Conservation (phyloP, 2,329 filamentous ascomycete genomes). For the Coleophoma eucalyptorum region DNA sequence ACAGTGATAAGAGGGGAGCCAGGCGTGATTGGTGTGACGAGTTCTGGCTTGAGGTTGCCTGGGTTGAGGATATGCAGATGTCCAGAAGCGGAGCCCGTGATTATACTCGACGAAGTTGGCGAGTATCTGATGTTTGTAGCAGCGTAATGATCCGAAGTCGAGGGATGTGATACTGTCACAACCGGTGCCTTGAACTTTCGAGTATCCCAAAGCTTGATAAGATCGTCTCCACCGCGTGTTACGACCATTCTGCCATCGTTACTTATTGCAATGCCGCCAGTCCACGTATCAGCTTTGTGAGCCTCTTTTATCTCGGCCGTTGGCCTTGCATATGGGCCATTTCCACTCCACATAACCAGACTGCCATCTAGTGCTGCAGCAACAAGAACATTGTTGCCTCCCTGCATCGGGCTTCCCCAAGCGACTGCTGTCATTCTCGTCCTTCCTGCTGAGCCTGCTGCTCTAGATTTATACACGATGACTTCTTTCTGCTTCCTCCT, state of each 20-base stretch:
- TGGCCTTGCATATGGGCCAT: conserved; percentile 81
- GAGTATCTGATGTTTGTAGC: conserved; percentile 89
- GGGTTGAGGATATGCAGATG: conserved; percentile 92
- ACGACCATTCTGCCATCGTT: conserved; percentile 86
- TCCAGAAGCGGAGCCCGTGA: conserved; percentile 83
- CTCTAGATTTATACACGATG: conserved; percentile 91
- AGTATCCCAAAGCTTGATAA: conserved; percentile 95
- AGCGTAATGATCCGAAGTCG: conserved; percentile 78
- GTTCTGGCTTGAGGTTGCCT: conserved; percentile 80
- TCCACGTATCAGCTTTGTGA: conserved; percentile 82
- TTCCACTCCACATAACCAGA: conserved; percentile 86
- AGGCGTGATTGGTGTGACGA: conserved; percentile 84
- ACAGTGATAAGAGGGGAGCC: conserved; percentile 79
- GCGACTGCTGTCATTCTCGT: conserved; percentile 91
- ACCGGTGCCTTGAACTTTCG: conserved; percentile 92
- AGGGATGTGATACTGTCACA: conserved; percentile 72
- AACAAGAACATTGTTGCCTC: conserved; percentile 75
- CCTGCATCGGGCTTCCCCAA: conserved; percentile 75
- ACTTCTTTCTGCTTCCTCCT: conserved; percentile 88
- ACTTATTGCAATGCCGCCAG: conserved; percentile 86
- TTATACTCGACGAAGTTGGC: conserved; percentile 76
- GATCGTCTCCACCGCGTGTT: conserved; percentile 84
- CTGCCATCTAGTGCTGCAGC: conserved; percentile 85
- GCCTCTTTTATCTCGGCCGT: conserved; percentile 80
- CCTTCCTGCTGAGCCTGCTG: conserved; percentile 82